Evolutionary conservation across 257 asterid species (phyloP), one percentile per base, ranked within the genome.

Genomic region (Vinca minor): DNA sequence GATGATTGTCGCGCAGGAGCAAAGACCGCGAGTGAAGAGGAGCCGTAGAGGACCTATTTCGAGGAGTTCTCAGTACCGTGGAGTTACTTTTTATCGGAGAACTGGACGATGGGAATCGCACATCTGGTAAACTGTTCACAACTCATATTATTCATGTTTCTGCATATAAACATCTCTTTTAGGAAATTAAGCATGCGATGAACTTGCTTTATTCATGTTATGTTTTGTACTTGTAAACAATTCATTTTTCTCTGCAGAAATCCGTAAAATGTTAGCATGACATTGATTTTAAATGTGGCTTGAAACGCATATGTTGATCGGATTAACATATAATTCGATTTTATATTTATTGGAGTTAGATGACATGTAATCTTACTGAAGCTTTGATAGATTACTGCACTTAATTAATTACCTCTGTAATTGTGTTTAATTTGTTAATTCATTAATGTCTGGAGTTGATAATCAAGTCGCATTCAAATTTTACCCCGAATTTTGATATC

Each of bases 81-180:
- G 98, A 35, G 98, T 92, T 73, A 92, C 98, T 0, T 92, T 92
- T 76, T 92, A 92, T 62, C 95, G 98, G 42, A 85, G 98, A 59
- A 92, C 98, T 35, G 96, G 96, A 35, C 79, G 98, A 75, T 92
- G 98, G 98, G 98, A 92, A 73, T 92, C 98, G 62, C 98, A 92
- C 83, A 92, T 92, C 81, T 92, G 98, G 98, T 92, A 54, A 34
- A 1, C 41, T 36, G 17, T 56, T 56, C 42, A 10, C 39, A 14
- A 55, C 18, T 29, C 34, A 55, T 26, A 56, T 4, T 9, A n/a
- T 31, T 56, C 42, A 31, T 1, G 62, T 32, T 31, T 38, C 31
- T 34, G 25, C 4, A 29, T 8, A 31, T 31, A 31, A 29, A 18
- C 12, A 56, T 31, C 25, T 56, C 41, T 17, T 32, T 12, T 15